Evolutionary conservation across 2,329 filamentous ascomycete species (phyloP), one percentile per base, ranked within the genome.

Genomic region (Penicillium griseofulvum): DNA sequence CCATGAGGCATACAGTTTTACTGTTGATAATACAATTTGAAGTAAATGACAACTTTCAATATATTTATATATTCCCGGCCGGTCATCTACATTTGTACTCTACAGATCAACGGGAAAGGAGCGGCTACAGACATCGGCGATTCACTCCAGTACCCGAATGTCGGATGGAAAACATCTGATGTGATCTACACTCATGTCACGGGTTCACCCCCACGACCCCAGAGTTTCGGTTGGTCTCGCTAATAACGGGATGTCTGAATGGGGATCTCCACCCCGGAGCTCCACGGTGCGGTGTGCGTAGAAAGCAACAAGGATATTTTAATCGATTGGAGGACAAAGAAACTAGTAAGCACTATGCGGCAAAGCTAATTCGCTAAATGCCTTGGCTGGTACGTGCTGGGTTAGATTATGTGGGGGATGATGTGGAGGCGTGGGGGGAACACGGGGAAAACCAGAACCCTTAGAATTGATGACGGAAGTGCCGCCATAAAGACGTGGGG

Each of bases 351-450:
- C 24, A 2, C n/a, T 49, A 26, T 37, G 14, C 2, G 39, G 46
- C 19, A 43, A 54, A 19, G 24, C 10, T n/a, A 16, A 14, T n/a
- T 43, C 33, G 45, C 31, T 38, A 44, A 49, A 24, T 4, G 11
- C 14, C 33, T 50, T 44, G 46, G 46, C 39, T 44, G 7, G 10
- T 10, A 24, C 24, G 8, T 48, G 19, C 16, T n/a, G 28, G 22
- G 46, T 26, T 29, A 17, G n/a, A 26, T 14, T 45, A 39, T 50
- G 45, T 49, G 39, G 43, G 38, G 41, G 39, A 38, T 12, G 22
- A 22, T 41, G 51, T 47, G 52, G 52, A 51, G 52, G 31, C 39
- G 52, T 54, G 52, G 52, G 52, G 49, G 26, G 24, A 50, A 49
- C 16, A 52, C 12, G 36, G 47, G 31, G 49, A 46, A 52, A 38